Evolutionary conservation across 371 early-diverging fungal species (phyloP), one percentile per base, ranked within the genome.

Genomic region (Lichtheimia ramosa): DNA sequence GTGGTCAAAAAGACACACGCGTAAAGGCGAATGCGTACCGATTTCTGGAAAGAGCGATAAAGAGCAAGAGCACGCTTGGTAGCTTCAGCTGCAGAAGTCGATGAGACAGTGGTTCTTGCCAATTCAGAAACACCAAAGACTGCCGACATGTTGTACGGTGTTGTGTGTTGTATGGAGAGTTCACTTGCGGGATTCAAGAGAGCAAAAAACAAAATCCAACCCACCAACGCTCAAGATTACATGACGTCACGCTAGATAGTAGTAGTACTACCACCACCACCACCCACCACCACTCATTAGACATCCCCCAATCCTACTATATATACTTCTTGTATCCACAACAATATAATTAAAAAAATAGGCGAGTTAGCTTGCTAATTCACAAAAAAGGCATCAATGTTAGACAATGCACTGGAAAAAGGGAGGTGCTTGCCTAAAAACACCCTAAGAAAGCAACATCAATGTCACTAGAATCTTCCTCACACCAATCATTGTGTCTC

Each of bases 21-120:
- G 16, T 21, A 2, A 6, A 14, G 15, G 20, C 16, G 46, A 14
- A 34, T 51, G 61, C 71, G 64, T 82, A 85, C 89, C 51, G 83
- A 73, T 71, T 85, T 83, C 69, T 88, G 89, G 79, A 81, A 90
- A 54, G 80, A 65, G 61, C 89, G 75, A 69, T 90, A 89, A 52
- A 89, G 77, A 7, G 73, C 64, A 14, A 90, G 68, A 18, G 81
- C 79, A 56, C 86, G 83, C 15, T 56, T 57, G 63, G 82, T 83
- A 15, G 89, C 87, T 58, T 83, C 83, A 7, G 71, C 70, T 27
- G 83, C 62, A 18, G 86, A 81, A 8, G 70, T 59, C 15, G 90
- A 88, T 48, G 84, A 70, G n/a, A 70, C 70, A n/a, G 89, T 84
- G 12, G 78, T 82, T 15, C 79, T 71, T 23, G 90, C 79, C 43